Base-by-base conservation (phyloP, 2,329 filamentous ascomycete species). In the Ophiocordyceps sinensis region DNA sequence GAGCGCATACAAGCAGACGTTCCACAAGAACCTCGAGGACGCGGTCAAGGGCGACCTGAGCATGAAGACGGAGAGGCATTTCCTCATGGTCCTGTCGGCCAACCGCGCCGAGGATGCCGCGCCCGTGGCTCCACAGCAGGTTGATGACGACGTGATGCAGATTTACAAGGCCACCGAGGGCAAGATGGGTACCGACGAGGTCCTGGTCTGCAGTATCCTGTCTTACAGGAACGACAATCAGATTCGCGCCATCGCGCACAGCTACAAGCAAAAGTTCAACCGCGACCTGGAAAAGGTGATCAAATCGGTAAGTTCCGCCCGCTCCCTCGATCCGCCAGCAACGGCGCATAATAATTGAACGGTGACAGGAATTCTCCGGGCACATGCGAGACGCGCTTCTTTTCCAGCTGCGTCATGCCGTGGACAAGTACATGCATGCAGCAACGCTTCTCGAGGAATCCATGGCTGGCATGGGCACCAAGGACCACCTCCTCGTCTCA, bases 381-480 rank as follows among this genome's bases (percentile, higher is more conserved):
- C 89, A 96, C 57, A 95, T 96, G 87, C 71, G 88, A 57, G 75
- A 85, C 14, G 86, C 86, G 0, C 71, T 96, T 1, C 63, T 91
- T 23, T 79, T 78, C 56, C 86, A 94, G 59, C 66, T 95, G n/a
- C 73, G 73, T 11, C 70, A 80, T 12, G 89, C 84, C 3, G 66
- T 75, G 6, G 86, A 95, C 61, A 85, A 82, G 49, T 85, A 85
- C 44, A 82, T 85, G 70, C 80, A 86, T 48, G 88, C 94, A 51
- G 91, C 88, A 1, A 65, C 73, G 19, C 67, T 85, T 5, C 70
- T 96, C n/a, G 87, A 95, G 56, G 82, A 84, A 13, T 71, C 82
- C 14, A 96, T 96, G 89, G 73, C 76, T 1, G 91, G 89, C 0
- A 52, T 82, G 47, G 89, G 89, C 3, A 96, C 91, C 11, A 89